Evolutionary conservation across 495 filamentous ascomycete species (phyloP).

Genomic region (Parathielavia appendiculata): DNA sequence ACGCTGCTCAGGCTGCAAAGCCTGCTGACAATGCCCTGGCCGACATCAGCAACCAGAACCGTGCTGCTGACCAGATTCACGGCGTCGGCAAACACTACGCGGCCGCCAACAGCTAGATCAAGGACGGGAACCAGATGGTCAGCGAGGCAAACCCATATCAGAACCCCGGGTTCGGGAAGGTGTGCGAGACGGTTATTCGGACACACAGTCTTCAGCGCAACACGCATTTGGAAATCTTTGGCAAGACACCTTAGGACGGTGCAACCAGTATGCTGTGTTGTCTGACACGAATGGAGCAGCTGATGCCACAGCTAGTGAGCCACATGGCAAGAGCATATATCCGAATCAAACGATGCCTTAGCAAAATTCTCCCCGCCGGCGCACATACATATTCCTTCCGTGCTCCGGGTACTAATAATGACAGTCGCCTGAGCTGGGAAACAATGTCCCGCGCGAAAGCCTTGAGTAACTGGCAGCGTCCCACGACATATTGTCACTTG

Average conservation of each 20-base stretch:
- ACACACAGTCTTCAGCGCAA: background rate
- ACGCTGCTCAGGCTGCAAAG: background rate
- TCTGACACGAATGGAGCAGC: background rate
- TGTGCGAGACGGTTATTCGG: background rate
- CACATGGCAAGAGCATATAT: background rate
- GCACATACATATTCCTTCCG: background rate
- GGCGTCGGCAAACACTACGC: too few species aligned
- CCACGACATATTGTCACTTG: too few species aligned
- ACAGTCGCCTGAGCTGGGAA: too few species aligned
- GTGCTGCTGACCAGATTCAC: too few species aligned
- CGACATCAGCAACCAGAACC: background rate
- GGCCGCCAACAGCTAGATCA: too few species aligned
- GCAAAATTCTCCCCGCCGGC: too few species aligned
- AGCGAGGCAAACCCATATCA: background rate
- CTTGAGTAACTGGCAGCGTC: too few species aligned
- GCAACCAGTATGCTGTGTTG: background rate
- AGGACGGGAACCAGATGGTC: background rate
- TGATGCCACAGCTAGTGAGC: background rate
- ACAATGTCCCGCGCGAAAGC: too few species aligned
- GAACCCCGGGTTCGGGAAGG: background rate
- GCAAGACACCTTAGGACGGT: constrained; percentile 1
- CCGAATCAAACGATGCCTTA: background rate
- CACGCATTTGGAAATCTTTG: constrained; percentile 3
- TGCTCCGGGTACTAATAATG: background rate
- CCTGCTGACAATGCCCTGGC: too few species aligned